Percentiles rank a stretch among this genome's conserved stretches.
These are phyloP conservation scores for Neonectria hederae DNA, from an alignment of 2,329 filamentous ascomycete genomes.

Conservation along the genomic window DNA sequence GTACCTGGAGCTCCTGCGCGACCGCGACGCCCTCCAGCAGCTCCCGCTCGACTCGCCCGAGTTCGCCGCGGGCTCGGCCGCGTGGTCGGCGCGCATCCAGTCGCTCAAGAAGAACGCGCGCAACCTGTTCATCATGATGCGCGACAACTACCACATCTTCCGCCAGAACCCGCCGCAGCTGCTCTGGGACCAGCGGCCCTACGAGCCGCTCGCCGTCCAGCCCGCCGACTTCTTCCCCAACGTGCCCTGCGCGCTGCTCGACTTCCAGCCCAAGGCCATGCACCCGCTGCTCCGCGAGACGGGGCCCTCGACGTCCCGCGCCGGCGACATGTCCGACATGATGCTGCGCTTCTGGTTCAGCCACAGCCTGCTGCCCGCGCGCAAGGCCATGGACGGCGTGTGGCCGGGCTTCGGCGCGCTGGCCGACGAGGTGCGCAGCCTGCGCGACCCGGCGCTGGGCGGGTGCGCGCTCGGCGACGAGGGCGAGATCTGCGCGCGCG, in stretches of 20 bases:
- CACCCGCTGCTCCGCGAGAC: slow-evolving; percentile 59
- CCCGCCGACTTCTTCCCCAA: slow-evolving; percentile 74
- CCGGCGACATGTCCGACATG: slow-evolving; percentile 63
- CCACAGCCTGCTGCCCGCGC: slow-evolving; percentile 54
- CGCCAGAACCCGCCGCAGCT: slow-evolving; percentile 62
- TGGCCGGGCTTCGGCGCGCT: slow-evolving; percentile 69
- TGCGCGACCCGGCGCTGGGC: slow-evolving; percentile 58
- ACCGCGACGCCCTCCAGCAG: slow-evolving; percentile 42
- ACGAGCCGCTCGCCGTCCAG: slow-evolving; percentile 72
- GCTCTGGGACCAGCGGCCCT: slow-evolving; percentile 74
- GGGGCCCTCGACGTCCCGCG: slow-evolving; percentile 51
- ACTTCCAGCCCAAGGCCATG: slow-evolving; percentile 70
- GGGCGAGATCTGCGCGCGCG: slow-evolving; percentile 56
- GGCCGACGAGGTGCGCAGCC: slow-evolving; percentile 54
- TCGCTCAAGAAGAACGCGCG: slow-evolving; percentile 45
- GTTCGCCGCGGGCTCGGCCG: slow-evolving; percentile 43
- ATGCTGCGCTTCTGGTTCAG: slow-evolving; percentile 56
- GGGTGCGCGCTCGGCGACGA: slow-evolving; percentile 54
- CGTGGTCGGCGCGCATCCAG: slow-evolving; percentile 49
- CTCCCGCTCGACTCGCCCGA: slow-evolving; percentile 35
- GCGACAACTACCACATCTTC: slow-evolving; percentile 65
- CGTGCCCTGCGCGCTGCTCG: slow-evolving; percentile 66
- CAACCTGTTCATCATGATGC: slow-evolving; percentile 51
- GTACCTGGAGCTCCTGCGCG: slow-evolving; percentile 47
- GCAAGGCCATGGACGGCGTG: slow-evolving; percentile 59